Evolutionary conservation across 2,329 filamentous ascomycete genomes (phyloP).

Genomic region (Fusarium nygamai): DNA sequence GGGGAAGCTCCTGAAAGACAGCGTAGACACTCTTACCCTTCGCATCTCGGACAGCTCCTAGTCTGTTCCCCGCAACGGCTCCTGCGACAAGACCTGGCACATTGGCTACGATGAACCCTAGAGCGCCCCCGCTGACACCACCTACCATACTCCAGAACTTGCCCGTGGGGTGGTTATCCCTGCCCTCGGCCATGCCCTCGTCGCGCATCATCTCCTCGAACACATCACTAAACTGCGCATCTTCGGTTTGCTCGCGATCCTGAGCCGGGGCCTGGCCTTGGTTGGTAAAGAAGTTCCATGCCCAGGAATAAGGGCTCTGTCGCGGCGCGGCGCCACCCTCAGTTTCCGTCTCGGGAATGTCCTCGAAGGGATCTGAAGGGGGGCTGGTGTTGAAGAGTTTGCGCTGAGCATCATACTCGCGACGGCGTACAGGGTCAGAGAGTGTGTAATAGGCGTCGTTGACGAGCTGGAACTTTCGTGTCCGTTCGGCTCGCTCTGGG

Average conservation of each 20-base stretch:
- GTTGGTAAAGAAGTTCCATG: slow-evolving; percentile 69
- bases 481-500: slow-evolving; percentile 82
- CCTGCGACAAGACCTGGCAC: slow-evolving; percentile 89
- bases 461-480: slow-evolving; percentile 88
- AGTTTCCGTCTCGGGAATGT: slow-evolving; percentile 44
- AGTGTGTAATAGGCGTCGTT: slow-evolving; percentile 95
- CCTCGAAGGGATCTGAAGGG: slow-evolving; percentile 57
- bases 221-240: slow-evolving; percentile 86
- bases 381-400: slow-evolving; percentile 46
- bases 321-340: slow-evolving; percentile 53
- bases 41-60: slow-evolving; percentile 90
- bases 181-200: slow-evolving; percentile 81
- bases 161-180: slow-evolving; percentile 67
- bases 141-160: slow-evolving; percentile 91
- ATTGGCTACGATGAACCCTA: slow-evolving; percentile 96
- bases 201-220: slow-evolving; percentile 93
- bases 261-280: slow-evolving; percentile 48
- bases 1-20: slow-evolving; percentile 88
- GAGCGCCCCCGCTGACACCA: slow-evolving; percentile 84
- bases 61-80: slow-evolving; percentile 88
- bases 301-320: slow-evolving; percentile 77
- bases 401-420: slow-evolving; percentile 82
- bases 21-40: slow-evolving; percentile 95
- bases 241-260: slow-evolving; percentile 64
- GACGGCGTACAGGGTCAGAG: slow-evolving; percentile 78